A percentile compares a stretch with the other conserved stretches of the same genome.
phyloP scores from a whole-genome alignment of 2,329 filamentous ascomycete species.

The Coccinonectria pachysandricola region DNA sequence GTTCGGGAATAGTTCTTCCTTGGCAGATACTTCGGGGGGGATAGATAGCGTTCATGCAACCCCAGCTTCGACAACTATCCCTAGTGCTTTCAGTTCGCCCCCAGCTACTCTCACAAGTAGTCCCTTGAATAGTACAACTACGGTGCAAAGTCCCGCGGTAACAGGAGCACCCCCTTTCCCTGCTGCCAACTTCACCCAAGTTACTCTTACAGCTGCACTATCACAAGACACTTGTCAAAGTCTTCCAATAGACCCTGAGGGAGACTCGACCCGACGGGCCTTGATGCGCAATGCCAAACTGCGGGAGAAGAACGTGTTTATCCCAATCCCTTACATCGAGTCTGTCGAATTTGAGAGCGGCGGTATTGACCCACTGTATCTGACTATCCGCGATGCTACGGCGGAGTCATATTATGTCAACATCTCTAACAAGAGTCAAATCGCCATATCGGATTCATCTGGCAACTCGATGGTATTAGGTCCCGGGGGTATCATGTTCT shows the following conservation, averaged over 20 bases:
- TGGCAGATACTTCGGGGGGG: too few relatives aligned
- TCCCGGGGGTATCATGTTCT: constrained; percentile 24
- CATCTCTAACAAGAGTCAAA: constrained; percentile 21
- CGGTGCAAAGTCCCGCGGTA: too few relatives aligned
- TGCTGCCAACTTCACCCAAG: constrained; percentile 23
- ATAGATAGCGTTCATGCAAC: too few relatives aligned
- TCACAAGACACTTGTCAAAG: constrained; percentile 22
- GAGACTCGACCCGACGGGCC: constrained; percentile 15
- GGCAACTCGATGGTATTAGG: constrained; percentile 25
- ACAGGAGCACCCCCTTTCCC: too few relatives aligned
- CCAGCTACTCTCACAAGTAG: constrained; percentile 1
- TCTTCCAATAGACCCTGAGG: constrained; percentile 14
- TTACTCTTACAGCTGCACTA: constrained; percentile 19
- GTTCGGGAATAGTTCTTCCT: too few relatives aligned
- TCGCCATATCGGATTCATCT: constrained; percentile 22
- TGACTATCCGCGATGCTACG: constrained; percentile 22
- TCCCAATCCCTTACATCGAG: constrained; percentile 28
- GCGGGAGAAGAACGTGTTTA: constrained; percentile 19
- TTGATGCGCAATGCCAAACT: constrained; percentile 22
- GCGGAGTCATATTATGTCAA: constrained; percentile 22
- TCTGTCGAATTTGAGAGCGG: constrained; percentile 24
- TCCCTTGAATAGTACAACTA: constrained; percentile 4
- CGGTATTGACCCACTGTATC: constrained; percentile 22
- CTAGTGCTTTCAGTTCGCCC: too few relatives aligned
- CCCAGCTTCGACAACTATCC: too few relatives aligned